Percentiles rank a stretch among this genome's conserved stretches.
These are phyloP conservation scores for Thelephora terrestris DNA, from an alignment of 1,284 basidiomycete species.

Conservation along the genomic window DNA sequence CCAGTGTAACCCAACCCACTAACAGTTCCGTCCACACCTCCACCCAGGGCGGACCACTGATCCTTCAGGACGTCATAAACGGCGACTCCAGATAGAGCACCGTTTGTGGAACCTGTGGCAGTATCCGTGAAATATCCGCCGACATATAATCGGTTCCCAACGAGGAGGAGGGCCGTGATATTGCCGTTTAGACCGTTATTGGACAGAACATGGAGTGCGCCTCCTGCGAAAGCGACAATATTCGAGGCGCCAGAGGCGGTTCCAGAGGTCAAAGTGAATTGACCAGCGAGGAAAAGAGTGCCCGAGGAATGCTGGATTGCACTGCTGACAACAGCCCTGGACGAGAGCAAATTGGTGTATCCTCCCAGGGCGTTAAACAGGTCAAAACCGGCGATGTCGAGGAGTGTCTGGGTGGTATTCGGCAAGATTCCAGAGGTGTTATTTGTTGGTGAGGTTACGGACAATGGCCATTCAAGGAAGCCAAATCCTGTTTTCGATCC, in stretches of 20 bases:
- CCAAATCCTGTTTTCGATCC: slow-evolving; percentile 47
- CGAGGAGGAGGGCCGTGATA: slow-evolving; percentile 56
- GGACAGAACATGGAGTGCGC: slow-evolving; percentile 43
- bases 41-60: slow-evolving; percentile 62
- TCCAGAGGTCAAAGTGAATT: slow-evolving; percentile 57
- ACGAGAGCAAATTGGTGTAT: slow-evolving; percentile 21
- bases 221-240: slow-evolving; percentile 61
- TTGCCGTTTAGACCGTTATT: slow-evolving; percentile 65
- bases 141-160: slow-evolving; percentile 63
- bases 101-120: slow-evolving; percentile 37
- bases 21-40: slow-evolving; percentile 74
- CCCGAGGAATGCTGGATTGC: slow-evolving; percentile 56
- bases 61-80: slow-evolving; percentile 63
- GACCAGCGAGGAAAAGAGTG: slow-evolving; percentile 67
- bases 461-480: slow-evolving; percentile 72
- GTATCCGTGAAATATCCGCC: slow-evolving; percentile 83
- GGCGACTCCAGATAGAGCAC: slow-evolving; percentile 56
- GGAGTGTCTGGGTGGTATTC: slow-evolving; percentile 62
- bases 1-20: slow-evolving; percentile 44
- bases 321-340: slow-evolving; percentile 32
- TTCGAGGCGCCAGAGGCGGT: slow-evolving; percentile 53
- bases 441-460: slow-evolving; percentile 16
- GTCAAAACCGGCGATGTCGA: slow-evolving; percentile 56
- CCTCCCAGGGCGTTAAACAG: slow-evolving; percentile 48
- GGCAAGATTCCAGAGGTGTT: slow-evolving; percentile 43